Conservation (phyloP, 768 basidiomycete species). For the Lactifluus echinatus region DNA sequence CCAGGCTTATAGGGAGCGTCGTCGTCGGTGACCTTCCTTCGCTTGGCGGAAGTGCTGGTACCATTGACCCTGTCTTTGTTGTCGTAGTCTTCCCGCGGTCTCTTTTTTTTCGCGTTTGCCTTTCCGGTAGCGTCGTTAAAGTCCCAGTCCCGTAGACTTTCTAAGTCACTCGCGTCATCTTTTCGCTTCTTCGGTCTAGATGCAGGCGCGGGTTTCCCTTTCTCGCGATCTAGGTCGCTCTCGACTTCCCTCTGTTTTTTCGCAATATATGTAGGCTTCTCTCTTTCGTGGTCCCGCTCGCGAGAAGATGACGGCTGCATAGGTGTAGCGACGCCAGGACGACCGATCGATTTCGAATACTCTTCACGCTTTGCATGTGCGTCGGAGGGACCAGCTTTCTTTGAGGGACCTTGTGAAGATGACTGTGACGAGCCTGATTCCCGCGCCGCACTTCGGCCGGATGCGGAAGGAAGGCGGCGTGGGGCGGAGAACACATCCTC, state of each 20-base stretch:
- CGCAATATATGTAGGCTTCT: background rate
- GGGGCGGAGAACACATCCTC: conserved; percentile 14
- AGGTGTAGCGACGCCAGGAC: conserved; percentile 29
- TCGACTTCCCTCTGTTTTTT: conserved; percentile 13
- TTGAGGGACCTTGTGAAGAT: conserved; percentile 18
- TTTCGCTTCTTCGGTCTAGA: conserved; percentile 15
- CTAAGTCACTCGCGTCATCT: conserved; percentile 11
- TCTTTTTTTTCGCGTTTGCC: conserved; percentile 23
- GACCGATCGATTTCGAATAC: conserved; percentile 26
- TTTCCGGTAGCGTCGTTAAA: conserved; percentile 11
- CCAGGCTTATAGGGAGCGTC: conserved; percentile 17
- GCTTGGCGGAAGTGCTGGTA: conserved; percentile 5
- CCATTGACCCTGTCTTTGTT: conserved; percentile 20
- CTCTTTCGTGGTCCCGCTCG: conserved; percentile 18
- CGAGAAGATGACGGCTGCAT: conserved; percentile 21
- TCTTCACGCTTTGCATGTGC: conserved; percentile 25
- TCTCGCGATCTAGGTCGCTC: conserved; percentile 14
- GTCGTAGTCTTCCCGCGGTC: conserved; percentile 20
- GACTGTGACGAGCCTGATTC: conserved; percentile 14
- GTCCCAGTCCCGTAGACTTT: conserved; percentile 22
- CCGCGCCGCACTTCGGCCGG: conserved; percentile 12
- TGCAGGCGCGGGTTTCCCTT: background rate
- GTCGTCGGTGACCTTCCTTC: conserved; percentile 18
- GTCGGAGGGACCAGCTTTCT: conserved; percentile 25
- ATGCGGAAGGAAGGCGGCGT: conserved; percentile 21